Percentiles rank a stretch among this genome's conserved stretches.
Conservation (phyloP, 768 basidiomycete species). For the Collybiopsis luxurians region DNA sequence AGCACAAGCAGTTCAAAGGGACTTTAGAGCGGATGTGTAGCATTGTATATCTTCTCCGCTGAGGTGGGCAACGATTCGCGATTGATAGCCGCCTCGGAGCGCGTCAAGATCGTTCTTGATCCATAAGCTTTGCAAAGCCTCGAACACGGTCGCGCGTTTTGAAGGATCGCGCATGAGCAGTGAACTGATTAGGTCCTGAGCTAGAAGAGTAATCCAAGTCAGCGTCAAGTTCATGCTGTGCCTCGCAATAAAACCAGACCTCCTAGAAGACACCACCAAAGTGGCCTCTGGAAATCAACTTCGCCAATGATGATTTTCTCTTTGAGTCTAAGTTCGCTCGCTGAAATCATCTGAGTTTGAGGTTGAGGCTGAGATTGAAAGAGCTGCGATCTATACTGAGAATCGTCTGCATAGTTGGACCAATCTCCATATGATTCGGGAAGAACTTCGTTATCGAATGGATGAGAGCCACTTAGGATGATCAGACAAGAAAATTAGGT, state of each 20-base stretch:
- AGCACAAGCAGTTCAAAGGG: not conserved
- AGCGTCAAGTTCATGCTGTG: not conserved
- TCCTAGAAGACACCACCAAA: constrained; percentile 39
- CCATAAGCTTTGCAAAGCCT: constrained; percentile 64
- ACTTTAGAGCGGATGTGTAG: not conserved
- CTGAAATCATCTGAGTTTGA: constrained; percentile 13
- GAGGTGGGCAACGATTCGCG: constrained; percentile 37
- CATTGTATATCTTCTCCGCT: not conserved
- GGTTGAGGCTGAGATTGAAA: constrained; percentile 45
- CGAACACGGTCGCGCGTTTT: constrained; percentile 59
- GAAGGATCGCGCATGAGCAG: constrained; percentile 58
- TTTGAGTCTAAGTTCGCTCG: constrained; percentile 60
- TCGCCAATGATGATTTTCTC: constrained; percentile 64
- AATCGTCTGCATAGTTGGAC: constrained; percentile 32
- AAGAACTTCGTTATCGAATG: constrained; percentile 62
- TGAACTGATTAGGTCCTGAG: constrained; percentile 53
- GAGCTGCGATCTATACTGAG: constrained; percentile 29
- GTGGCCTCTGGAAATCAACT: constrained; percentile 49
- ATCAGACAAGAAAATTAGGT: not conserved
- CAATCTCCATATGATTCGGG: constrained; percentile 33
- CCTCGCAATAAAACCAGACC: not conserved
- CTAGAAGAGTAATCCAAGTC: constrained; percentile 30
- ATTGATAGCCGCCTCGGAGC: constrained; percentile 58
- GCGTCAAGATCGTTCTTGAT: constrained; percentile 60
- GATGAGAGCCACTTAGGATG: constrained; percentile 61